Conservation (phyloP, 1,139 yeast genomes). For the Taiozyma sp. region DNA sequence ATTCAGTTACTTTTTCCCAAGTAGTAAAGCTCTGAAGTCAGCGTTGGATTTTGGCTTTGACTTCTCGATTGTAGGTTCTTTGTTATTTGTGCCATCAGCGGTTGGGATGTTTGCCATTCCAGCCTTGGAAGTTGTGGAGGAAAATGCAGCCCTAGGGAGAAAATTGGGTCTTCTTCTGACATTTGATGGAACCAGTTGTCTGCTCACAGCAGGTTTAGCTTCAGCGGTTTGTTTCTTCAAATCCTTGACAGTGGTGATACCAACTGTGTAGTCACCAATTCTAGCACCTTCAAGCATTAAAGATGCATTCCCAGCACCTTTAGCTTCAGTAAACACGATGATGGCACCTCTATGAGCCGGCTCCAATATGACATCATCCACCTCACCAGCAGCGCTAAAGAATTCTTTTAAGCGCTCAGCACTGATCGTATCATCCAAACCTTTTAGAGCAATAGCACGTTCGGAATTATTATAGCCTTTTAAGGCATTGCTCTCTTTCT, state of each 20-base stretch:
- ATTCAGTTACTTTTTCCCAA: constrained; percentile 19
- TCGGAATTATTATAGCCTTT: constrained; percentile 20
- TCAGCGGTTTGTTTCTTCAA: constrained; percentile 16
- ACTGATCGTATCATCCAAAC: constrained; percentile 43
- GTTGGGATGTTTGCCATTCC: neutral
- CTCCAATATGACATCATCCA: constrained; percentile 39
- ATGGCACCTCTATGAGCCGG: constrained; percentile 49
- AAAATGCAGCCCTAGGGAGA: neutral
- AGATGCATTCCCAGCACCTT: constrained; percentile 55
- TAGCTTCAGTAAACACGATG: constrained; percentile 43
- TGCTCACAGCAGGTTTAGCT: neutral
- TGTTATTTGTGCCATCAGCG: neutral
- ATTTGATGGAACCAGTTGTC: neutral
- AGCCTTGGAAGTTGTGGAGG: neutral
- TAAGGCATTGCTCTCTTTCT: constrained; percentile 26
- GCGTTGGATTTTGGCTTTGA: constrained; percentile 28
- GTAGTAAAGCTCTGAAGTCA: constrained; percentile 35
- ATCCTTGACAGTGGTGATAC: constrained; percentile 36
- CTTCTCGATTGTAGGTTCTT: neutral
- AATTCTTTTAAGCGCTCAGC: constrained; percentile 36
- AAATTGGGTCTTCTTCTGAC: neutral
- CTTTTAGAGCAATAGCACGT: constrained; percentile 38
- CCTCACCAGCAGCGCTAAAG: constrained; percentile 34
- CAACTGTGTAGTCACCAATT: constrained; percentile 34
- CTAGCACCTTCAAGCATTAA: constrained; percentile 41